Base-by-base conservation (phyloP, 2,329 filamentous ascomycete genomes). In the Periconia sp. region DNA sequence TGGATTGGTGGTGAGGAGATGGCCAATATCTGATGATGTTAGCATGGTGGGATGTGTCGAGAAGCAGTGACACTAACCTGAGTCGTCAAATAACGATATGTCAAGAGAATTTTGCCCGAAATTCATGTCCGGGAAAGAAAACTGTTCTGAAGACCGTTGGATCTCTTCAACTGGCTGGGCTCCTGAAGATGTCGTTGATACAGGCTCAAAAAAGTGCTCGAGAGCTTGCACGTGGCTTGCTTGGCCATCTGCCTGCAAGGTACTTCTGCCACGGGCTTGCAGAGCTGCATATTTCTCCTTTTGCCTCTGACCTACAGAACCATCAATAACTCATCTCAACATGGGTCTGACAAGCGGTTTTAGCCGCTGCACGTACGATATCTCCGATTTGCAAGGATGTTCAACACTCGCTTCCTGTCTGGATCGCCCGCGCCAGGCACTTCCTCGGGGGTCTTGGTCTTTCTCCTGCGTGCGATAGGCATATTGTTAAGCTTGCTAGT, bases 311-410 rank as follows among this genome's bases (percentile, higher is more conserved):
- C 67, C 67, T 70, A 27, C 13, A n/a, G 47, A 14, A 30, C 2
- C 33, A 15, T n/a, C 18, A 5, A 6, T 31, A 18, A 31, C 14
- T 18, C 19, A 14, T 40, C 18, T 35, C 13, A 13, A 19, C 6
- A 0, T 54, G n/a, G n/a, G n/a, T n/a, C n/a, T n/a, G n/a, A n/a
- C n/a, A n/a, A n/a, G n/a, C n/a, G n/a, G n/a, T n/a, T n/a, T n/a
- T n/a, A n/a, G n/a, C n/a, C n/a, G n/a, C n/a, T n/a, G n/a, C n/a
- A n/a, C 66, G 35, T 55, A 69, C 66, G 63, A 49, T 71, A 71
- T 61, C 68, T 58, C 41, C 68, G 59, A 43, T 71, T 66, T 3
- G 66, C 68, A 3, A 71, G 49, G 0, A 71, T 63, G 53, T 69
- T 71, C 3, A 71, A 54, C 42, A 69, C 60, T 41, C 68, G 55